phyloP scores from a whole-genome alignment of 108 stramenopile genomes.

The Heterococcus sp. region DNA sequence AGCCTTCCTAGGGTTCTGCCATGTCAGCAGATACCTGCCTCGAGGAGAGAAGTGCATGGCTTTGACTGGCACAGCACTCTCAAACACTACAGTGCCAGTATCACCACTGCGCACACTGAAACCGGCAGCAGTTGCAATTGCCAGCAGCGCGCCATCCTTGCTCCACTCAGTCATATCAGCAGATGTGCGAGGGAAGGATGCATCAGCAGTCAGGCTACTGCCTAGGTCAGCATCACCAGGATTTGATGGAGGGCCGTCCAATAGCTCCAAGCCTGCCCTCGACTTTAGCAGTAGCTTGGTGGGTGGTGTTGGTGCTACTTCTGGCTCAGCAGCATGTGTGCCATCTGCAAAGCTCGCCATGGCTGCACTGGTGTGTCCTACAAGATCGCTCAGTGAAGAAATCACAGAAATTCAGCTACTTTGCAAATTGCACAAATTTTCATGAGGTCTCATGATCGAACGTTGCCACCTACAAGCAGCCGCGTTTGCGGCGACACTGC shows the following conservation, averaged over 20 bases:
- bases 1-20: constrained; percentile 49
- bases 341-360: too few species aligned
- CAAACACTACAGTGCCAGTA: neutral
- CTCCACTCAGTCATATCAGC: neutral
- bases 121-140: neutral
- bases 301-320: neutral
- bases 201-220: neutral
- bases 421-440: too few species aligned
- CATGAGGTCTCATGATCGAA: too few species aligned
- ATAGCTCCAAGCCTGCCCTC: neutral
- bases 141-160: neutral
- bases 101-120: neutral
- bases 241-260: neutral
- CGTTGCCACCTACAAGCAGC: too few species aligned
- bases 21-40: constrained; percentile 77
- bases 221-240: neutral
- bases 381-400: too few species aligned
- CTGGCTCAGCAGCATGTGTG: too few species aligned
- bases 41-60: constrained; percentile 64
- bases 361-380: too few species aligned
- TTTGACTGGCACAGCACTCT: neutral
- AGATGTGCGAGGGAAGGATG: neutral
- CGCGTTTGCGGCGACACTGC: too few species aligned
- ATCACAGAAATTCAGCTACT: too few species aligned
- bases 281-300: neutral